Conservation (phyloP, 345 rosid genomes). For the Citrus glauca region DNA sequence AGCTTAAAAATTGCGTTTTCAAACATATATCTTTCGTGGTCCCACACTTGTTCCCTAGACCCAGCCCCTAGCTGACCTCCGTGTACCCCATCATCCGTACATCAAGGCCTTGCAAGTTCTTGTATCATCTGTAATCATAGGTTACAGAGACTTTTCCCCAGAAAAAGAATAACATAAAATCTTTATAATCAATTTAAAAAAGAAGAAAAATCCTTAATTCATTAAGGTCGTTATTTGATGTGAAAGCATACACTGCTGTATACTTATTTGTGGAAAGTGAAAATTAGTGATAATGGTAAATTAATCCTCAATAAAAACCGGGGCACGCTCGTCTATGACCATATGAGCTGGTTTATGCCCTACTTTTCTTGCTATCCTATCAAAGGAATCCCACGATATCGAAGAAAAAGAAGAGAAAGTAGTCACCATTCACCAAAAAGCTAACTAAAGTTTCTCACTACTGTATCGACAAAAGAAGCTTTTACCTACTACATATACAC, state of each 20-base stretch:
- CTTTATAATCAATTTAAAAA: neutral
- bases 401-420: slow-evolving; percentile 5
- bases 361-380: slow-evolving; percentile 46
- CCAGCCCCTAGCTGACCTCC: neutral
- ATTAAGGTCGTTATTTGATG: neutral
- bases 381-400: slow-evolving; percentile 46
- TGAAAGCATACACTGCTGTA: neutral
- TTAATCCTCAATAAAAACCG: neutral
- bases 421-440: neutral
- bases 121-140: too few species aligned
- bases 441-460: slow-evolving; percentile 24
- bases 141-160: neutral
- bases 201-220: too few species aligned
- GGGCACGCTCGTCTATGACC: slow-evolving; percentile 34
- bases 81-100: neutral
- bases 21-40: neutral
- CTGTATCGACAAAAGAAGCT: slow-evolving; percentile 43
- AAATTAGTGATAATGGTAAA: neutral
- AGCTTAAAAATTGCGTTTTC: neutral
- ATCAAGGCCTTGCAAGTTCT: too few species aligned
- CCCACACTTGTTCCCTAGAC: neutral
- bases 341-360: slow-evolving; percentile 49
- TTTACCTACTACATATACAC: slow-evolving; percentile 23
- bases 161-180: neutral
- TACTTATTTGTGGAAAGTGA: neutral